A percentile compares a stretch with the other conserved stretches of the same genome.
Conservation (phyloP, 108 stramenopile species). For the Cylindrotheca closterium region DNA sequence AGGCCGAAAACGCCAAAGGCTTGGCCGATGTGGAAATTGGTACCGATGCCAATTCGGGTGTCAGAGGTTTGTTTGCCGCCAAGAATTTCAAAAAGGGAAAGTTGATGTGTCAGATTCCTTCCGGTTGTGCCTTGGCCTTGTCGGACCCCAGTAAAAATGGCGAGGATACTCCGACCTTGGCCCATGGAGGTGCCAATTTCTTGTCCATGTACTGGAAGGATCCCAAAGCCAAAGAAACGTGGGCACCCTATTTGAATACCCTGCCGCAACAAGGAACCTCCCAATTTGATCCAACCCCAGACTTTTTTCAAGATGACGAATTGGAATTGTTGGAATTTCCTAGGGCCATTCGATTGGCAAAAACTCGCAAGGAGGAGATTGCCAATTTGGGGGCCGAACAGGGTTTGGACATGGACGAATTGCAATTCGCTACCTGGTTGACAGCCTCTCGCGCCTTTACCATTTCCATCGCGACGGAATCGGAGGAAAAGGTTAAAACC, state of each 20-base stretch:
- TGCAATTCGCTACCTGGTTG: conserved; percentile 69
- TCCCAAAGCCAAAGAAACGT: conserved; percentile 24
- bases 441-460: conserved; percentile 50
- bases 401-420: conserved; percentile 43
- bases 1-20: conserved; percentile 49
- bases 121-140: conserved; percentile 64
- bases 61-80: conserved; percentile 57
- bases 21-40: conserved; percentile 53
- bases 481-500: conserved; percentile 5
- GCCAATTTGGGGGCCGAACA: conserved; percentile 31
- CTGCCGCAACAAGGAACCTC: conserved; percentile 17
- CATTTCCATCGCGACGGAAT: conserved; percentile 33
- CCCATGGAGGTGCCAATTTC: conserved; percentile 49
- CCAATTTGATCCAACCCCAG: conserved; percentile 54
- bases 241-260: conserved; percentile 44
- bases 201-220: conserved; percentile 40
- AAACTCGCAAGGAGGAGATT: conserved; percentile 39
- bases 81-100: conserved; percentile 51
- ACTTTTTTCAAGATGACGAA: conserved; percentile 60
- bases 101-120: conserved; percentile 63
- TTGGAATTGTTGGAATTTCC: conserved; percentile 62
- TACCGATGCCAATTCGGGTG: conserved; percentile 20
- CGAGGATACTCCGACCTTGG: conserved; percentile 36
- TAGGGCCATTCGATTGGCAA: conserved; percentile 37
- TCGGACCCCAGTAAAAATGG: conserved; percentile 41